Conservation (phyloP, 2,329 filamentous ascomycete species). For the Fulvia fulva region DNA sequence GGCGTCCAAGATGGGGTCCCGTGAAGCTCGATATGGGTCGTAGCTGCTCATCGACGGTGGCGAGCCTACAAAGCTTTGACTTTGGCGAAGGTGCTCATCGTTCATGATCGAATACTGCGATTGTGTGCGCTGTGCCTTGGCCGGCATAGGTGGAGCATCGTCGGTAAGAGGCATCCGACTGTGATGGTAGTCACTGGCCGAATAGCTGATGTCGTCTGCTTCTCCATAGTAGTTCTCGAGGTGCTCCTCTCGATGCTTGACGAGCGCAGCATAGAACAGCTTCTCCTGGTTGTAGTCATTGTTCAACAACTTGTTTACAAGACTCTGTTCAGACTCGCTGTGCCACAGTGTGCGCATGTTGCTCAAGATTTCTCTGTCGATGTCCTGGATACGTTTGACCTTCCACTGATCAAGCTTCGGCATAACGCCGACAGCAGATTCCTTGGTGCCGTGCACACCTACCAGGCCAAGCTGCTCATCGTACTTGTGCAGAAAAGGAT, state of each 20-base stretch:
- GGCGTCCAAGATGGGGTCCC: constrained; percentile 45
- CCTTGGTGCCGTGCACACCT: constrained; percentile 49
- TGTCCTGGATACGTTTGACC: constrained; percentile 58
- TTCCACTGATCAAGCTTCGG: constrained; percentile 61
- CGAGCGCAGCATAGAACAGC: constrained; percentile 81
- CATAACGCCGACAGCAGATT: constrained; percentile 49
- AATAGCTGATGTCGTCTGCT: constrained; percentile 65
- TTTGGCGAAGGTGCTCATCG: constrained; percentile 47
- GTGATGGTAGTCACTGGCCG: constrained; percentile 87
- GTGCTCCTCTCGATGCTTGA: constrained; percentile 77
- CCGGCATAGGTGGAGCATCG: constrained; percentile 34
- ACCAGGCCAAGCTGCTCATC: constrained; percentile 65
- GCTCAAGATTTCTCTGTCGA: constrained; percentile 76
- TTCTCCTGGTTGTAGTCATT: constrained; percentile 74
- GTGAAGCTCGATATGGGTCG: constrained; percentile 75
- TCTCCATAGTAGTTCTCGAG: constrained; percentile 78
- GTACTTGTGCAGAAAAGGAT: constrained; percentile 82
- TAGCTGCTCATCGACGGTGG: constrained; percentile 62
- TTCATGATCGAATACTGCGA: constrained; percentile 57
- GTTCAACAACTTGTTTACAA: constrained; percentile 63
- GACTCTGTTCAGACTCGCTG: constrained; percentile 67
- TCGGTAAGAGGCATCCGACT: constrained; percentile 42
- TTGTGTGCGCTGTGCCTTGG: constrained; percentile 43
- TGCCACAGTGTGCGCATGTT: constrained; percentile 92
- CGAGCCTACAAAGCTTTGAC: constrained; percentile 48